phyloP scores from a whole-genome alignment of 352 stramenopile genomes.

The Pseudoperonospora humuli region DNA sequence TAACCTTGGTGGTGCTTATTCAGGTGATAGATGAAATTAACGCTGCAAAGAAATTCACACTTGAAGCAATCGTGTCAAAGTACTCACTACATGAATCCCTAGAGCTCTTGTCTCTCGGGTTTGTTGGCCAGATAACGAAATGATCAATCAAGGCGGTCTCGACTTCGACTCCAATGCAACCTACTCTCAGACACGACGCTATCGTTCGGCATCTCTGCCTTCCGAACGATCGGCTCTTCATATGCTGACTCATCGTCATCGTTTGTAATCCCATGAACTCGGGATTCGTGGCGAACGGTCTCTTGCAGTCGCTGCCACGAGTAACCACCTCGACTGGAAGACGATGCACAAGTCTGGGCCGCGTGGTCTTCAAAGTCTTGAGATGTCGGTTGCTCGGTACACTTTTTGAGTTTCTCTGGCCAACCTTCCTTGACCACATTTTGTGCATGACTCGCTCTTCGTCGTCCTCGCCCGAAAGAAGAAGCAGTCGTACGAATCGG shows the following conservation, averaged over 20 bases:
- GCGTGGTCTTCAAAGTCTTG: not conserved
- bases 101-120: slow-evolving; percentile 5
- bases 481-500: slow-evolving; percentile 21
- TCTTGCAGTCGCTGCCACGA: slow-evolving; percentile 73
- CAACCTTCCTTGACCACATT: slow-evolving; percentile 6
- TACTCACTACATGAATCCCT: slow-evolving; percentile 15
- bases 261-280: slow-evolving; percentile 44
- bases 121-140: slow-evolving; percentile 3
- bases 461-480: slow-evolving; percentile 9
- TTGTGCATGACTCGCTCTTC: not conserved
- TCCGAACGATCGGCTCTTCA: slow-evolving; percentile 16
- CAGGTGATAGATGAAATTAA: slow-evolving; percentile 9
- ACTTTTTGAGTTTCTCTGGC: not conserved
- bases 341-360: slow-evolving; percentile 3
- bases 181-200: not conserved
- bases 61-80: slow-evolving; percentile 11
- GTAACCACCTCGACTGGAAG: slow-evolving; percentile 38
- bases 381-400: not conserved
- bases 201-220: slow-evolving; percentile 7
- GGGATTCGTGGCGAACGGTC: slow-evolving; percentile 58
- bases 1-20: slow-evolving; percentile 9
- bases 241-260: slow-evolving; percentile 32
- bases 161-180: slow-evolving; percentile 22
- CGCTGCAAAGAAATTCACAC: slow-evolving; percentile 7
- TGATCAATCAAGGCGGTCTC: slow-evolving; percentile 11